These are phyloP conservation scores for Colletotrichum eremochloae DNA, from an alignment of 2,329 filamentous ascomycete genomes.

Conservation along the genomic window DNA sequence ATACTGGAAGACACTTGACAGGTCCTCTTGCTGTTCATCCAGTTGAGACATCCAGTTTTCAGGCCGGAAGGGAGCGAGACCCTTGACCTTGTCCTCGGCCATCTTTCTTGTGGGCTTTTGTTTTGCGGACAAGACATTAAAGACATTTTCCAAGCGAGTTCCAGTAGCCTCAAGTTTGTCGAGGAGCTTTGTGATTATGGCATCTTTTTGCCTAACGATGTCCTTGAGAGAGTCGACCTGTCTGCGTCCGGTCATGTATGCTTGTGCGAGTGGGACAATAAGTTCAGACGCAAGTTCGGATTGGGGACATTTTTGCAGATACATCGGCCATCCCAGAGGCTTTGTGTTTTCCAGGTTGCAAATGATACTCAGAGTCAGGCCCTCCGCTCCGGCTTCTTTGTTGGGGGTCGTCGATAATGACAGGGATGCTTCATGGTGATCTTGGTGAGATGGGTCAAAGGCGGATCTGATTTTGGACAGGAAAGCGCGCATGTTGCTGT, in stretches of 20 bases:
- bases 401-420: conserved; percentile 54
- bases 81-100: conserved; percentile 64
- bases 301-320: conserved; percentile 62
- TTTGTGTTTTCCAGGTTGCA: conserved; percentile 74
- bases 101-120: conserved; percentile 59
- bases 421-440: conserved; percentile 61
- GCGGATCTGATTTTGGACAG: conserved; percentile 71
- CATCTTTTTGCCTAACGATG: conserved; percentile 64
- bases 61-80: conserved; percentile 63
- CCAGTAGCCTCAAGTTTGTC: conserved; percentile 68
- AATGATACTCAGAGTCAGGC: conserved; percentile 67
- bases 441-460: conserved; percentile 61
- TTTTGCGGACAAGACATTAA: conserved; percentile 62
- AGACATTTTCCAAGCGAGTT: conserved; percentile 66
- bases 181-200: conserved; percentile 62
- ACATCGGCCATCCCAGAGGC: conserved; percentile 75
- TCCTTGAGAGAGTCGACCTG: conserved; percentile 60
- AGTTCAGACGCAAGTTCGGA: conserved; percentile 61
- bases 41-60: conserved; percentile 54
- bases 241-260: conserved; percentile 55
- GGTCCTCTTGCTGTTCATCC: conserved; percentile 47
- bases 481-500: conserved; percentile 76
- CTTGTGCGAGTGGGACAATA: conserved; percentile 65
- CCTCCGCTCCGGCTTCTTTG: conserved; percentile 54
- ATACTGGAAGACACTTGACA: conserved; percentile 54